Conservation (phyloP, 73 alveolate species). For the Blepharisma japonicum region DNA sequence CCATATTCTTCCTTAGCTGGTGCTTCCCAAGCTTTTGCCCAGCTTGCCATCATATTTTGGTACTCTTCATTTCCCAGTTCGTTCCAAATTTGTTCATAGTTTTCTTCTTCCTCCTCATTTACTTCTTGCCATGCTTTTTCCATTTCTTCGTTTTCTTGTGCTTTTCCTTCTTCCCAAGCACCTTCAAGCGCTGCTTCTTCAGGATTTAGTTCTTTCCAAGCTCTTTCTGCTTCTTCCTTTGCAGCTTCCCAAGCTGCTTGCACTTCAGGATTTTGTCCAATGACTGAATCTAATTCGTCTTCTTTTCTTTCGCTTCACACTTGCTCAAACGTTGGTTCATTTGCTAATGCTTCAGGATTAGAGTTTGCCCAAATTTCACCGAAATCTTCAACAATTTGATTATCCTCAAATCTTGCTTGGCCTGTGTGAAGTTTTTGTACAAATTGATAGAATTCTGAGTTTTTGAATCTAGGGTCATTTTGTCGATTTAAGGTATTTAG, state of each 20-base stretch:
- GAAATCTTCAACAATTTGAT: conserved; percentile 39
- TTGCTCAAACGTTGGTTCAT: conserved; percentile 16
- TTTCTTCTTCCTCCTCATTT: conserved; percentile 1
- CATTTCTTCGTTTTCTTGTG: background rate
- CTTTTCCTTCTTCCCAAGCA: background rate
- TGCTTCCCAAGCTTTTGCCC: conserved; percentile 26
- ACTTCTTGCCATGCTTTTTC: conserved; percentile 38
- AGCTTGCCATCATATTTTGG: conserved; percentile 21
- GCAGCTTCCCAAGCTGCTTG: conserved; percentile 5
- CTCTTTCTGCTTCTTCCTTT: background rate
- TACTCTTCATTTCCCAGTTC: conserved; percentile 15
- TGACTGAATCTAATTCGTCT: conserved; percentile 36
- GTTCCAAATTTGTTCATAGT: background rate
- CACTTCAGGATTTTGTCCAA: conserved; percentile 22
- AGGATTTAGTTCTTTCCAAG: background rate
- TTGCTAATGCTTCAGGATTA: conserved; percentile 25
- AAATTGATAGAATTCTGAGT: conserved; percentile 55
- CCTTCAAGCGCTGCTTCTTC: background rate
- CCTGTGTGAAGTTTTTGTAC: conserved; percentile 59
- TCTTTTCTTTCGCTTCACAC: conserved; percentile 18
- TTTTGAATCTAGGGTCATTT: conserved; percentile 55
- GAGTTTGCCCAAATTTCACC: conserved; percentile 29
- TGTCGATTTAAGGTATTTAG: conserved; percentile 29
- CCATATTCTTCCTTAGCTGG: conserved; percentile 18
- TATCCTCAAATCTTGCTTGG: conserved; percentile 36